A percentile compares a stretch with the other conserved stretches of the same genome.
Conservation (phyloP, 495 filamentous ascomycete genomes). For the Hypoxylon lenormandii region DNA sequence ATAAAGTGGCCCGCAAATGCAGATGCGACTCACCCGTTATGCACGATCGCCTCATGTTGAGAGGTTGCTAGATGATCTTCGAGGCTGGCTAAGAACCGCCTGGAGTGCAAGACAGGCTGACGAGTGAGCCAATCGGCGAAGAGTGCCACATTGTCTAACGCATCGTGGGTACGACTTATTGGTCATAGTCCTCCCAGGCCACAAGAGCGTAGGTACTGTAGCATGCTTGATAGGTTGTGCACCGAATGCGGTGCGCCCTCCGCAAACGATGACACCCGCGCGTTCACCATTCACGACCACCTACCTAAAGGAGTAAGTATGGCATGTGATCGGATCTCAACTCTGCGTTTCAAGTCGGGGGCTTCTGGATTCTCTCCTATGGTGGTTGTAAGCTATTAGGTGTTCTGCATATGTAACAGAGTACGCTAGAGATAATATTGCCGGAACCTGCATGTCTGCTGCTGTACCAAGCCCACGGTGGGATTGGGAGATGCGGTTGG, state of each 20-base stretch:
- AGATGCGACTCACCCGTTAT: constrained; percentile 21
- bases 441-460: constrained; percentile 34
- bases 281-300: constrained; percentile 20
- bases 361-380: no score
- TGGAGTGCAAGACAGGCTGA: constrained; percentile 2
- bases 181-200: neutral
- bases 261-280: no score
- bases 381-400: constrained; percentile 15
- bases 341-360: constrained; percentile 29
- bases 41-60: constrained; percentile 37
- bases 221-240: no score
- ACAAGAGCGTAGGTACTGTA: no score
- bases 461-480: no score
- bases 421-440: constrained; percentile 27
- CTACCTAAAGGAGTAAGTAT: constrained; percentile 38
- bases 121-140: constrained; percentile 24
- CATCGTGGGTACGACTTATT: constrained; percentile 26
- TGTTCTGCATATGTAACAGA: constrained; percentile 9
- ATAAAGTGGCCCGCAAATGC: constrained; percentile 1
- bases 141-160: constrained; percentile 15
- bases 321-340: constrained; percentile 36
- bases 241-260: no score
- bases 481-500: neutral
- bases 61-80: constrained; percentile 1
- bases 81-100: neutral